phyloP scores from a whole-genome alignment of 805 yeast species.

The Priceomyces melissophilus region DNA sequence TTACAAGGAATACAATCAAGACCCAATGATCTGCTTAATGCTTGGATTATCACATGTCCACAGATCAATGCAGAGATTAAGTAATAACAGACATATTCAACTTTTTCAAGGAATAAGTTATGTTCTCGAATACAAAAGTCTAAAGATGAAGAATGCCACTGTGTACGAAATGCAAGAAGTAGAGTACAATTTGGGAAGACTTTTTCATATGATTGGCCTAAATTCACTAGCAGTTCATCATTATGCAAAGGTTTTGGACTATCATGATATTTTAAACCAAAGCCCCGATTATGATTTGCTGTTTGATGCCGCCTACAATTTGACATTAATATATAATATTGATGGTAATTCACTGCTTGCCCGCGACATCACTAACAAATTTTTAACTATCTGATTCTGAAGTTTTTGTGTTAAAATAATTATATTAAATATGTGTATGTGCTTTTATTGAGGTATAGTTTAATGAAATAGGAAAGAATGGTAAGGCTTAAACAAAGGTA shows the following conservation, averaged over 20 bases:
- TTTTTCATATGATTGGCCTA: slow-evolving; percentile 81
- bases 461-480: slow-evolving; percentile 41
- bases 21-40: slow-evolving; percentile 74
- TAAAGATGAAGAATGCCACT: slow-evolving; percentile 40
- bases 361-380: slow-evolving; percentile 57
- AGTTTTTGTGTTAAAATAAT: neutral
- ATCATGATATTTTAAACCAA: slow-evolving; percentile 33
- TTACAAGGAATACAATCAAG: slow-evolving; percentile 61
- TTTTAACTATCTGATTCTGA: slow-evolving; percentile 45
- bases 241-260: slow-evolving; percentile 63
- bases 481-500: slow-evolving; percentile 87
- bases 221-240: slow-evolving; percentile 67
- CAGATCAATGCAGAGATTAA: slow-evolving; percentile 86
- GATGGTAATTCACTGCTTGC: slow-evolving; percentile 73
- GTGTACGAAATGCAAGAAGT: slow-evolving; percentile 67
- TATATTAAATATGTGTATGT: neutral
- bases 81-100: slow-evolving; percentile 82
- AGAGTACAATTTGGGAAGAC: slow-evolving; percentile 77
- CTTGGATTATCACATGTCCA: slow-evolving; percentile 82
- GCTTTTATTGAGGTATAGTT: neutral
- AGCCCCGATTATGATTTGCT: slow-evolving; percentile 55
- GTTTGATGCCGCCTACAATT: slow-evolving; percentile 82
- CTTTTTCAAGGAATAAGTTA: slow-evolving; percentile 83
- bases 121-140: slow-evolving; percentile 64
- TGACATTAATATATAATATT: slow-evolving; percentile 67